Percentiles rank a stretch among this genome's conserved stretches.
phyloP scores from a whole-genome alignment of 192 early-diverging fungal genomes.

The Cetraspora pellucida region DNA sequence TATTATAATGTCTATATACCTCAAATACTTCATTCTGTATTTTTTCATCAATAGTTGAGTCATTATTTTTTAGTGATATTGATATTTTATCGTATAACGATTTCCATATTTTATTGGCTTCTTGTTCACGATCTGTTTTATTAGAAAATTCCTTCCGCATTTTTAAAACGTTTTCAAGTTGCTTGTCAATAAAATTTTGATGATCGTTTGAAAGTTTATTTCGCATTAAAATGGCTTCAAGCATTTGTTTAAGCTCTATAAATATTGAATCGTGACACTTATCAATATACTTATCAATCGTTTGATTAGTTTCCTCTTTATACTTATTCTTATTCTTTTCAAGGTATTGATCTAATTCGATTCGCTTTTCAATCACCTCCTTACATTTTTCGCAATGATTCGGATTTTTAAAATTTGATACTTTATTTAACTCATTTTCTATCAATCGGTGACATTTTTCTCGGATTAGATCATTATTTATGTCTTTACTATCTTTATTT shows the following conservation, averaged over 20 bases:
- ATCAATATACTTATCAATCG: background rate
- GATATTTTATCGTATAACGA: background rate
- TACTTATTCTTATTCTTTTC: background rate
- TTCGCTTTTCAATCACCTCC: background rate
- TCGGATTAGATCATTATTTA: no score
- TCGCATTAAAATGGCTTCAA: conserved; percentile 20
- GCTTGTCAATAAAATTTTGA: background rate
- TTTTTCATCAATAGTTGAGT: background rate
- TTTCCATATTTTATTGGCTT: conserved; percentile 14
- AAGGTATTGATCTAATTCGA: conserved; percentile 7
- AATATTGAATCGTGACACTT: background rate
- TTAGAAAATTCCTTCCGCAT: background rate
- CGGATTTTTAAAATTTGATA: background rate
- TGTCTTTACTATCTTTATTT: background rate
- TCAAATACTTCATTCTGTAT: conserved; percentile 18
- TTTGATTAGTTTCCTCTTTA: background rate
- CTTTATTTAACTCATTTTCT: background rate
- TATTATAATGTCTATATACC: background rate
- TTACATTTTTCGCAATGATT: background rate
- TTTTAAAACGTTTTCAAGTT: conserved; percentile 6
- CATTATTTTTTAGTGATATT: background rate
- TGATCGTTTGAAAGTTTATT: background rate
- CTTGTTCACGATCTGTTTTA: conserved; percentile 9
- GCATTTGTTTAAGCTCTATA: conserved; percentile 3
- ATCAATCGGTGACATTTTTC: background rate